A percentile compares a stretch with the other conserved stretches of the same genome.
phyloP scores from a whole-genome alignment of 306 rosid species.

The Cajanus cajan region DNA sequence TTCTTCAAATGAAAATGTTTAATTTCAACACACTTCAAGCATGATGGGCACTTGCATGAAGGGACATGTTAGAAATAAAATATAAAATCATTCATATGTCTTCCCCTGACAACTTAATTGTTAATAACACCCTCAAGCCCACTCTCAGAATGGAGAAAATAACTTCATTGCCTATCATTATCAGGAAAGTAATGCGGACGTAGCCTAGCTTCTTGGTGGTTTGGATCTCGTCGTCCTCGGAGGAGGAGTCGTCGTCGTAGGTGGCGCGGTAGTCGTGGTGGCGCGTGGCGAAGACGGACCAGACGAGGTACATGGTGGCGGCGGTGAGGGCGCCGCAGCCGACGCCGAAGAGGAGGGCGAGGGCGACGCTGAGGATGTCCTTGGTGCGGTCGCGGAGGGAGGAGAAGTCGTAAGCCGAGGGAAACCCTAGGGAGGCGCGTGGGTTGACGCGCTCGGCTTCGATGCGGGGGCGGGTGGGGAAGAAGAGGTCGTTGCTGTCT shows the following conservation, averaged over 20 bases:
- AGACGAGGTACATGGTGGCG: constrained; percentile 81
- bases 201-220: constrained; percentile 72
- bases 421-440: constrained; percentile 34
- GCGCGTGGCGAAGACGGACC: constrained; percentile 62
- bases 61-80: too few relatives aligned
- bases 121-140: too few relatives aligned
- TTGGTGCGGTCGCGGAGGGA: constrained; percentile 90
- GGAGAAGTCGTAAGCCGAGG: constrained; percentile 55
- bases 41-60: too few relatives aligned
- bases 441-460: neutral
- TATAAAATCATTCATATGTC: too few relatives aligned
- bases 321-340: constrained; percentile 90
- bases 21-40: too few relatives aligned
- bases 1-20: too few relatives aligned
- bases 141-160: too few relatives aligned
- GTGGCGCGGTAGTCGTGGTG: constrained; percentile 27
- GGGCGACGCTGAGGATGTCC: constrained; percentile 88
- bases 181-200: constrained; percentile 64
- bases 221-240: constrained; percentile 39
- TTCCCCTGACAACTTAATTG: too few relatives aligned
- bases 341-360: constrained; percentile 86
- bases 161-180: too few relatives aligned
- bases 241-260: constrained; percentile 28
- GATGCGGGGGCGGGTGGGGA: neutral
- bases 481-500: constrained; percentile 29